phyloP scores from a whole-genome alignment of 208 protist species.

The Wallacemonas rigidus region DNA sequence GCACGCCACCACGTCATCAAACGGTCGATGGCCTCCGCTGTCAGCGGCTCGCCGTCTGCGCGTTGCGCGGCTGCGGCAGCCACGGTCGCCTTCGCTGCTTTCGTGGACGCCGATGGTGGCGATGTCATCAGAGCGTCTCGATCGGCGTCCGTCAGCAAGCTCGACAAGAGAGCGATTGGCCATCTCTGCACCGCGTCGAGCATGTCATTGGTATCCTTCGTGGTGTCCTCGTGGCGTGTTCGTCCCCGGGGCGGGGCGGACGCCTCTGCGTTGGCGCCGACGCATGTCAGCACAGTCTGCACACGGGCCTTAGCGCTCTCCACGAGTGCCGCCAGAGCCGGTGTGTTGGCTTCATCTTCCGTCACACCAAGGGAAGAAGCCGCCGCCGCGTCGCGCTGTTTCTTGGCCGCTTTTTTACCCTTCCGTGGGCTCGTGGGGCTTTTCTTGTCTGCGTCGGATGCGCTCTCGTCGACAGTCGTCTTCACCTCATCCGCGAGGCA shows the following conservation, averaged over 20 bases:
- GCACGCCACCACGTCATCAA: conserved; percentile 15
- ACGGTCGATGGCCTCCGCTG: neutral
- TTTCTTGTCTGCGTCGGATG: neutral
- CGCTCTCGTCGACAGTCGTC: too few relatives aligned
- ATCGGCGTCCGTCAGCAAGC: conserved; percentile 36
- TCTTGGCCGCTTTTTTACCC: neutral
- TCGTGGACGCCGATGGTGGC: neutral
- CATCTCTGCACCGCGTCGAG: conserved; percentile 24
- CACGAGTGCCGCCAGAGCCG: neutral
- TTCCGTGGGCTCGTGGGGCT: neutral
- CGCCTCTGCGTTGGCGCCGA: neutral
- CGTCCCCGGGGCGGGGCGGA: conserved; percentile 21
- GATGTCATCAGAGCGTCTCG: conserved; percentile 29
- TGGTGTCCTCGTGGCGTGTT: conserved; percentile 20
- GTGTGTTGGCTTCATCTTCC: neutral
- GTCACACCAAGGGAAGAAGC: too few relatives aligned
- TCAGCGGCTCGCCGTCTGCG: neutral
- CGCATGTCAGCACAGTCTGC: conserved; percentile 20
- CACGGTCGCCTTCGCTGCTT: neutral
- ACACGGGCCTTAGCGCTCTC: conserved; percentile 22
- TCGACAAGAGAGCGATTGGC: conserved; percentile 33
- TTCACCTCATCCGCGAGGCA: too few relatives aligned
- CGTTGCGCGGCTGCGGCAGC: neutral
- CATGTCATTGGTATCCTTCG: neutral
- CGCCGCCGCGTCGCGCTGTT: neutral